Evolutionary conservation across 1,284 basidiomycete genomes (phyloP), one percentile per base, ranked within the genome.

Genomic region (Ustilago loliicola): DNA sequence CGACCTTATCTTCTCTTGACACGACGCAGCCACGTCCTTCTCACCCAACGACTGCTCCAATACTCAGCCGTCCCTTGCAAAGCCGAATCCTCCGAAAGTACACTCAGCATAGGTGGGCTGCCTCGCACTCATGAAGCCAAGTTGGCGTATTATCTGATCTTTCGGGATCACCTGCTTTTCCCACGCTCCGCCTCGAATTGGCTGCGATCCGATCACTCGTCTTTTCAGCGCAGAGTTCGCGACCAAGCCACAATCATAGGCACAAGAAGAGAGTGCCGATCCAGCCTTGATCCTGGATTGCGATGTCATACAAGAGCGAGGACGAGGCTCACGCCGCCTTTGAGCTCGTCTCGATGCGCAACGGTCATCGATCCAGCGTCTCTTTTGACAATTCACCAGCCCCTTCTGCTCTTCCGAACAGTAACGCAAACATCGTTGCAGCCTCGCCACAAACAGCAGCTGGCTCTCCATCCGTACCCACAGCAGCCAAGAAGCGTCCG

Each of bases 261-360:
- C 45, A 6, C 21, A 23, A 6, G 10, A 23, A 54, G 29, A 15
- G 10, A 23, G 10, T 29, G 23, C 23, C n/a, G n/a, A n/a, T 42
- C 54, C 15, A 23, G 13, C 36, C 32, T 36, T 34, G 19, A 29
- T n/a, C n/a, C 40, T 19, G 5, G 21, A 32, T 19, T 21, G 21
- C 17, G 27, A 77, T 77, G 74, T 63, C 75, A 9, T 78, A 70
- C 67, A 68, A 73, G 50, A 65, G 53, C 59, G 71, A 78, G 34
- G 75, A 78, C 57, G 75, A 78, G 48, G 62, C 75, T 25, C 67
- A 71, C 34, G 75, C 50, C 38, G 75, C 75, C 27, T 61, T 73
- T n/a, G 66, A 78, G 65, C 71, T 78, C 54, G 75, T 72, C 36
- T 64, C 75, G 38, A 70, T 78, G 71, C 75, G 75, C 42, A 66